These are phyloP conservation scores for Chytridium lagenaria DNA, from an alignment of 371 early-diverging fungal genomes.

Conservation along the genomic window DNA sequence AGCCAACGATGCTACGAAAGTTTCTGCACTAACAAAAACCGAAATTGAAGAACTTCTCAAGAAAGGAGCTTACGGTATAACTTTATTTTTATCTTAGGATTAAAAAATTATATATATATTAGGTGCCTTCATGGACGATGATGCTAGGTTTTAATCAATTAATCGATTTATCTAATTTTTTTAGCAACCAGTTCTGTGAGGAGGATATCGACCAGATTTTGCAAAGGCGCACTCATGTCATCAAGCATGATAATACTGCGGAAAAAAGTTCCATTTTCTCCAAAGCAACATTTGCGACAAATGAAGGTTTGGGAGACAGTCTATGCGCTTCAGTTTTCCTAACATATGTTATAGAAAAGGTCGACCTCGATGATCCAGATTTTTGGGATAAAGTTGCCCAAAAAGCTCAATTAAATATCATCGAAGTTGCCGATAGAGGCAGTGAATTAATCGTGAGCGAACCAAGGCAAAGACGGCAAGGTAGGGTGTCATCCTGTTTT, in stretches of 20 bases:
- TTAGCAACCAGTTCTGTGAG: slow-evolving; percentile 82
- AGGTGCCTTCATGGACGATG: slow-evolving; percentile 82
- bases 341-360: slow-evolving; percentile 48
- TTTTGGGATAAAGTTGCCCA: slow-evolving; percentile 98
- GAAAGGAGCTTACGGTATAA: slow-evolving; percentile 83
- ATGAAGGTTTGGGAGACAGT: slow-evolving; percentile 22
- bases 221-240: slow-evolving; percentile 86
- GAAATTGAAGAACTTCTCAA: slow-evolving; percentile 89
- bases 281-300: slow-evolving; percentile 83
- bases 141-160: slow-evolving; percentile 59
- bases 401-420: slow-evolving; percentile 74
- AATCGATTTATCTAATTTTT: slow-evolving; percentile 3
- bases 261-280: slow-evolving; percentile 85
- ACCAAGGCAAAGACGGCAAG: slow-evolving; percentile 68
- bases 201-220: slow-evolving; percentile 98
- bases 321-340: slow-evolving; percentile 37
- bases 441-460: slow-evolving; percentile 68
- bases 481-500: slow-evolving; percentile 4
- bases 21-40: slow-evolving; percentile 66
- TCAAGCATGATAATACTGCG: slow-evolving; percentile 76
- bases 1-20: slow-evolving; percentile 43
- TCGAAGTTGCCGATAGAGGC: slow-evolving; percentile 59
- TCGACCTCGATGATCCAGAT: slow-evolving; percentile 94
- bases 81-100: slow-evolving; percentile 29
- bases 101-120: not conserved